Base-by-base conservation (phyloP, 768 basidiomycete species). In the Candolleomyces aberdarensis region DNA sequence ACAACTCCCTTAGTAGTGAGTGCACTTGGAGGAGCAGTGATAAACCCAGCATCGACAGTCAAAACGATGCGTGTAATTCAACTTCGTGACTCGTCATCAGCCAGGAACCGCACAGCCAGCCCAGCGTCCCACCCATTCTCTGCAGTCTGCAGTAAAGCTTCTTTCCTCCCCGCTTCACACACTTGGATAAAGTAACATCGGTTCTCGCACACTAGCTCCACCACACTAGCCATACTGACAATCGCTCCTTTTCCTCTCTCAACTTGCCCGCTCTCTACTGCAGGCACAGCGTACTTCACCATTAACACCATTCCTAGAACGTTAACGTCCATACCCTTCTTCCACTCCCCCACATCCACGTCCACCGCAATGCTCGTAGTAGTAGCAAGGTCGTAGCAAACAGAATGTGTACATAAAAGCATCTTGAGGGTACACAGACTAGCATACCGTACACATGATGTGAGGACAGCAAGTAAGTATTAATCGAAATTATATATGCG, bases 221-320 rank as follows among this genome's bases (percentile, higher is more conserved):
- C 70, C 15, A 76, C 72, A 61, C 76, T 77, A 10, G 74, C 67
- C 17, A 79, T 76, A 58, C 78, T 80, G 54, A 80, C 73, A 43
- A 80, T 80, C 8, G 69, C 68, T 17, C 78, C 78, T 15, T 73
- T 67, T 14, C 78, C 78, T 8, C 70, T 9, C 9, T 32, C 32
- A 32, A 32, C 32, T 9, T 32, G 4, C 32, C 32, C 32, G 9
- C 32, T 32, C 32, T 9, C 62, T 26, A 74, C 64, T 11, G 76
- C 78, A n/a, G 77, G 78, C 1, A 79, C 72, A 2, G 78, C 77
- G 58, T 71, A 76, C 58, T 77, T 76, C 5, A 74, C 62, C 78
- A 80, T 80, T 47, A 78, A 69, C 66, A 80, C 73, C 78, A 80
- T 78, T 40, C 75, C 75, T 10, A 75, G 75, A 14, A 80, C 74